Base-by-base conservation (phyloP, 257 asterid genomes). In the Striga asiatica region DNA sequence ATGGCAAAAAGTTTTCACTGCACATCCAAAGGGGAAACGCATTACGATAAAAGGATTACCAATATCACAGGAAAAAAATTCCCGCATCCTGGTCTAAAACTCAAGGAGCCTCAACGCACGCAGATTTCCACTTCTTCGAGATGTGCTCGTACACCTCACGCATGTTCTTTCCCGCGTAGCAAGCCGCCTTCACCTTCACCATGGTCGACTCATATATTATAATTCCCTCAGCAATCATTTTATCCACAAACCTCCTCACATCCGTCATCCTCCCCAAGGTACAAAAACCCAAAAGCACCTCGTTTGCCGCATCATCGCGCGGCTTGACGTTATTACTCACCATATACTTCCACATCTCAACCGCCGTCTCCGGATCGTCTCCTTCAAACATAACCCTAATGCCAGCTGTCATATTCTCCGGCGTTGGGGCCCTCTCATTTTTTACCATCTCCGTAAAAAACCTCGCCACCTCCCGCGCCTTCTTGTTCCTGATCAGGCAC, bases 321-420 rank as follows among this genome's bases (percentile, higher is more conserved):
- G 94, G 91, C 21, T 66, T 59, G 22, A 81, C 57, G 38, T 54
- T 61, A 37, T 75, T 54, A 54, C 67, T 74, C 29, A 66, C 58
- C 91, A 84, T 79, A 66, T 75, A 77, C 13, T 84, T 78, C 94
- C 94, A 84, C 12, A 81, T 74, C 65, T 81, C 88, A 24, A 68
- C 57, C 24, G 91, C 92, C 61, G 68, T 71, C 71, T 81, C 91
- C 1, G 91, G 92, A 73, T 84, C 91, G 73, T 77, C 81, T 2
- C 77, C 74, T 11, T 76, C 82, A 67, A 84, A 84, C 47, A 84
- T 60, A 70, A 79, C 13, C 56, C 73, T 59, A 48, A 84, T 84
- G 12, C 88, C 81, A 18, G 78, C 81, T 31, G 79, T 39, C 20
- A 76, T 76, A 66, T 81, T 77, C 39, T 52, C 67, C 17, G 77